phyloP scores from a whole-genome alignment of 2,329 filamentous ascomycete genomes.

The Fusarium robinianum region DNA sequence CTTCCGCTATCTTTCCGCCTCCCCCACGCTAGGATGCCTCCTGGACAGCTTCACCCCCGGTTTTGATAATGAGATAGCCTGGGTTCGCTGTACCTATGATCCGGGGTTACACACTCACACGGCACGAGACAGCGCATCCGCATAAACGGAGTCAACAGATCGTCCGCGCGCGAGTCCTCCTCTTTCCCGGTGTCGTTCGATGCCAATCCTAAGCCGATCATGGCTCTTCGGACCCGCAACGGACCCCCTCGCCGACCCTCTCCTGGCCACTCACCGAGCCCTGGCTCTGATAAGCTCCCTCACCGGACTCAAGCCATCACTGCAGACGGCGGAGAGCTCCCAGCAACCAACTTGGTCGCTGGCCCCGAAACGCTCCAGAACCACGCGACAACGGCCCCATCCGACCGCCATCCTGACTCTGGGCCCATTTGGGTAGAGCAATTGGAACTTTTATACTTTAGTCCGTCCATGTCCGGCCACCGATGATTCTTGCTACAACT shows the following conservation, averaged over 20 bases:
- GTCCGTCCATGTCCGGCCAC: conserved; percentile 7
- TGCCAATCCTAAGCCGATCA: conserved; percentile 14
- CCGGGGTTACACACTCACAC: conserved; percentile 17
- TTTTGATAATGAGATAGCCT: conserved; percentile 24
- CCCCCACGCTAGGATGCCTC: conserved; percentile 28
- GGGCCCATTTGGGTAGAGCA: conserved; percentile 8
- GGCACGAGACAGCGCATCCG: not conserved
- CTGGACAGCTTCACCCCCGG: conserved; percentile 14
- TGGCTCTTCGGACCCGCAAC: conserved; percentile 28
- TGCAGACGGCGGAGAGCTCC: conserved; percentile 21
- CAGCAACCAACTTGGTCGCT: conserved; percentile 25
- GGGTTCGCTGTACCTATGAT: conserved; percentile 8
- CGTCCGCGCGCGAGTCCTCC: conserved; percentile 12
- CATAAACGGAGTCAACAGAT: conserved; percentile 9
- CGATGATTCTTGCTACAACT: not conserved
- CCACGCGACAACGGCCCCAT: conserved; percentile 26
- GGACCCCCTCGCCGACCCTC: conserved; percentile 19
- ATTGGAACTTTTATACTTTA: conserved; percentile 18
- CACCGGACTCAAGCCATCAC: conserved; percentile 19
- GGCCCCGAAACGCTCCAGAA: conserved; percentile 24
- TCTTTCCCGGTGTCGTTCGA: conserved; percentile 12
- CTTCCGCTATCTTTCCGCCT: conserved; percentile 13
- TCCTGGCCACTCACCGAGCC: conserved; percentile 24
- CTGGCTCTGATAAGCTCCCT: conserved; percentile 37
- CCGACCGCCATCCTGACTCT: conserved; percentile 13